These are phyloP conservation scores for Collybiopsis luxurians DNA, from an alignment of 768 basidiomycete species.

Conservation along the genomic window DNA sequence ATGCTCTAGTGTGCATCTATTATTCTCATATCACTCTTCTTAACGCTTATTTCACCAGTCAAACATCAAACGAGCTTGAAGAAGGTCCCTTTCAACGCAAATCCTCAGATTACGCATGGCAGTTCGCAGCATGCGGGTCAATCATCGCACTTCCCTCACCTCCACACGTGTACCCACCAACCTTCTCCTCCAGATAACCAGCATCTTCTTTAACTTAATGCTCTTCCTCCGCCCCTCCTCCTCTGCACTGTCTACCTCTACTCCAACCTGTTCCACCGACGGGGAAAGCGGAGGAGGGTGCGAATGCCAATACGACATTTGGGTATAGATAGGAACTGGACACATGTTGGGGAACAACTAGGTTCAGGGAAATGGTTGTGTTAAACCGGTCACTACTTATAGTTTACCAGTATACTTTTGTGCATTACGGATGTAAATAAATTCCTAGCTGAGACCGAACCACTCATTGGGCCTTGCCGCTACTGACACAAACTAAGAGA, in stretches of 20 bases:
- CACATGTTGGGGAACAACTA: slow-evolving; percentile 45
- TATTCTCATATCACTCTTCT: no score
- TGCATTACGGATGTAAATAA: no score
- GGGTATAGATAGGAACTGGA: slow-evolving; percentile 51
- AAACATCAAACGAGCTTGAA: slow-evolving; percentile 65
- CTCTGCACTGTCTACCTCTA: slow-evolving; percentile 68
- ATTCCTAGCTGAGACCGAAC: no score
- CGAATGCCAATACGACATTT: slow-evolving; percentile 10
- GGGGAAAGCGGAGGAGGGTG: slow-evolving; percentile 18
- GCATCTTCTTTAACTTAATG: slow-evolving; percentile 55
- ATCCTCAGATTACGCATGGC: slow-evolving; percentile 79
- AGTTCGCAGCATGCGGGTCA: slow-evolving; percentile 48
- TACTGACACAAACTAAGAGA: no score
- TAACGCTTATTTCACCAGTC: slow-evolving; percentile 40
- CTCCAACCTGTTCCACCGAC: slow-evolving; percentile 63
- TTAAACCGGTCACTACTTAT: no score
- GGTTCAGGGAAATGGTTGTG: no score
- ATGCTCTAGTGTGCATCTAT: slow-evolving; percentile 65
- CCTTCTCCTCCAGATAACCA: slow-evolving; percentile 41
- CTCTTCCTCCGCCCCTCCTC: slow-evolving; percentile 67
- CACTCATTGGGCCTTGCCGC: no score
- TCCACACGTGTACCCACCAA: background rate
- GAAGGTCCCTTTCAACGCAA: slow-evolving; percentile 50
- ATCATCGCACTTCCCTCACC: slow-evolving; percentile 54
- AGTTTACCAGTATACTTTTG: no score